Base-by-base conservation (phyloP, 441 rosid genomes). In the Erodium chrysanthum region DNA sequence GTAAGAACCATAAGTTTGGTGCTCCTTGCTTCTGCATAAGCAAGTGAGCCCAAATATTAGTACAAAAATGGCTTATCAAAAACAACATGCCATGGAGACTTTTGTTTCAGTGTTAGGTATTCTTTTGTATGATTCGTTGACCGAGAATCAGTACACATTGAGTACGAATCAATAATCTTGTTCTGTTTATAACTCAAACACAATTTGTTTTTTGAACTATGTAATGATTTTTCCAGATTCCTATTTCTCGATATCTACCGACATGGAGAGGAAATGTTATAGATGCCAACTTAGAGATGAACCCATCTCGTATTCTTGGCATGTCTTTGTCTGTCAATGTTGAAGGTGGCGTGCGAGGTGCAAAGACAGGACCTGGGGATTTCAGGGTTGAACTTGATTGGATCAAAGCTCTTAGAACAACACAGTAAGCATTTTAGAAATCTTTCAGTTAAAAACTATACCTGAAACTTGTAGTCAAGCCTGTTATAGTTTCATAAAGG, bases 211-310 rank as follows among this genome's bases (percentile, higher is more conserved):
- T 31, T 63, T 17, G 18, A 63, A 44, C 18, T 21, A 40, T 44
- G 72, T 12, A 44, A 4, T 56, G 21, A 35, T 67, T 9, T 73
- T 72, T 67, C 23, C 88, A 90, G 98, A 87, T 90, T 64, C 97
- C 97, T 18, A 81, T 90, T 33, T 86, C 86, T 67, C 75, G 79
- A 70, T 92, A 86, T 75, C 75, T 88, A 76, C 96, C 96, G 69
- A 90, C 98, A 65, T 90, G 96, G 97, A 87, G 91, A 82, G 98
- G 97, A 63, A 88, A 86, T 40, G 89, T 88, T 10, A 92, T 90
- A 40, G 90, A 92, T 75, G 92, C 81, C 37, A 20, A 81, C 0
- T 14, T 90, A 86, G 97, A 90, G 86, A 92, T 87, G 96, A 92
- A 90, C 71, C 96, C 79, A 29, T 82, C 88, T 29, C 97, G 96